A percentile compares a stretch with the other conserved stretches of the same genome.
phyloP scores from a whole-genome alignment of 2,329 filamentous ascomycete genomes.

The Arthrobotrys entomopaga region DNA sequence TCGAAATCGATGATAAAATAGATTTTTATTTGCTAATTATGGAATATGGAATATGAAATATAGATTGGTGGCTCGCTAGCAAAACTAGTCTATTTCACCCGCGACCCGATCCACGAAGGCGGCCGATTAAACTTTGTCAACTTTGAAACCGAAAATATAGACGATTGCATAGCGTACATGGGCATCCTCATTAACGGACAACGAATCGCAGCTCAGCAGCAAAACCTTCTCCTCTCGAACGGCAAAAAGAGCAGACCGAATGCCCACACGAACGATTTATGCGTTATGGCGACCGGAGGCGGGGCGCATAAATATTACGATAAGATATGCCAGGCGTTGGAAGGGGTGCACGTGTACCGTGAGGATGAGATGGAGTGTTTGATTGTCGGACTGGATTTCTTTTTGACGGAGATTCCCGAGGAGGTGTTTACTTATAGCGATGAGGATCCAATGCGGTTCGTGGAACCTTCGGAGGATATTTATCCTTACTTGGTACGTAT shows the following conservation, averaged over 20 bases:
- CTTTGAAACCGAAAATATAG: slow-evolving; percentile 94
- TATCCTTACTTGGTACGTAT: slow-evolving; percentile 80
- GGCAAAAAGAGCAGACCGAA: slow-evolving; percentile 66
- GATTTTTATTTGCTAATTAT: not conserved
- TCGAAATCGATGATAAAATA: too few species aligned
- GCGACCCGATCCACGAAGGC: slow-evolving; percentile 76
- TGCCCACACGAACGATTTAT: slow-evolving; percentile 77
- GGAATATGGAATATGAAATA: not conserved
- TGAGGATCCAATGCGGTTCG: slow-evolving; percentile 87
- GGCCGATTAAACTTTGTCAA: slow-evolving; percentile 93
- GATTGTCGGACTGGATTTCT: slow-evolving; percentile 76
- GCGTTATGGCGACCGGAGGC: slow-evolving; percentile 94
- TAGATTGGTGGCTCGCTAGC: slow-evolving; percentile 95
- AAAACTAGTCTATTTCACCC: slow-evolving; percentile 97
- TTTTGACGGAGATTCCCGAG: slow-evolving; percentile 82
- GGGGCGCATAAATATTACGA: slow-evolving; percentile 98
- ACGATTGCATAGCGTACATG: slow-evolving; percentile 93
- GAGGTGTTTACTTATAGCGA: slow-evolving; percentile 98
- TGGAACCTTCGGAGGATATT: slow-evolving; percentile 78
- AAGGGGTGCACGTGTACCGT: slow-evolving; percentile 82
- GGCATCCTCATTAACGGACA: slow-evolving; percentile 79
- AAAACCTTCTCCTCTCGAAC: not conserved
- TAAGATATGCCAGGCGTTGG: slow-evolving; percentile 79
- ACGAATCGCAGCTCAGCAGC: slow-evolving; percentile 68
- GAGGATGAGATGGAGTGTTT: slow-evolving; percentile 99